Base-by-base conservation (phyloP, 129 eudicot genomes). In the Chrysanthemum lavandulifolium region DNA sequence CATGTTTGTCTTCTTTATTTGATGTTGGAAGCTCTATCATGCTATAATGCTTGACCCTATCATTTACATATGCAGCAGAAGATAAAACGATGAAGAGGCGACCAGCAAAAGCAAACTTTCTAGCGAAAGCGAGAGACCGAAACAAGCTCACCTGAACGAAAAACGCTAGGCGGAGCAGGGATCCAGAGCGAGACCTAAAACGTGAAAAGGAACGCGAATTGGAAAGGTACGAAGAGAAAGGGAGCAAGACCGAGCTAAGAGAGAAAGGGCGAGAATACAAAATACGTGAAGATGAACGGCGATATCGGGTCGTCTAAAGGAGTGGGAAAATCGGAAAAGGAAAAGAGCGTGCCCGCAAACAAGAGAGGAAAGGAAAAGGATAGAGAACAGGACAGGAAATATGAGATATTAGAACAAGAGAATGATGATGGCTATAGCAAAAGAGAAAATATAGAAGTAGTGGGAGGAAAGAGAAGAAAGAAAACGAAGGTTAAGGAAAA, bases 261-360 rank as follows among this genome's bases (percentile, higher is more conserved):
- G 96, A 80, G 99, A 90, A 82, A 91, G 87, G 87, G 97, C 84
- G 99, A 67, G 96, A 90, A 74, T 79, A 88, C 76, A 89, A 85
- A 84, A 83, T 77, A 23, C 89, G 92, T 36, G 97, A 90, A 78
- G 96, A 87, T 53, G 99, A 95, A 69, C 86, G 97, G 4, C 67
- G 88, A 61, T 95, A 86, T 60, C 82, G 78, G 81, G 74, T 2
- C 94, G 88, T 69, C 83, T 88, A 67, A 95, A 90, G 86, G 96
- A 95, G 66, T 95, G 99, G 99, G 97, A 90, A 87, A 15, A 73
- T 33, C 71, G 97, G 63, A 96, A 95, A 65, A 90, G 96, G 90
- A 56, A 90, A 72, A 78, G 99, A 95, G 51, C 84, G 87, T 54
- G 61, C 81, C 51, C 84, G 96, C 57, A 90, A 90, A 85, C 75